A percentile compares a stretch with the other conserved stretches of the same genome.
phyloP scores from a whole-genome alignment of 495 filamentous ascomycete species.

The Bathelium albidoporum region DNA sequence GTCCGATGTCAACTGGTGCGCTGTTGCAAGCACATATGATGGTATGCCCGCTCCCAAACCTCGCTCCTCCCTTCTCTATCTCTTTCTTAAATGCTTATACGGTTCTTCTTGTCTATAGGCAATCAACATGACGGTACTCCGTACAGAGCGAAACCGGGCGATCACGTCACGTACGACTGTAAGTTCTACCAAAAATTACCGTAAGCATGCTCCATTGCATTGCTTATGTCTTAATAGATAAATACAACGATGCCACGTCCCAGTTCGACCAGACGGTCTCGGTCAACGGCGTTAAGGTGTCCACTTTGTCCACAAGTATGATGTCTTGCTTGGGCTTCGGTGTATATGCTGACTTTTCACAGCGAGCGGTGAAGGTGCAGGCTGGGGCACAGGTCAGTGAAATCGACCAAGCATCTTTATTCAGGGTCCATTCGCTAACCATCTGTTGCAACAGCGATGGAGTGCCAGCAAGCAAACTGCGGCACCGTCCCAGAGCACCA shows the following conservation, averaged over 20 bases:
- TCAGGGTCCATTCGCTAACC: slow-evolving; percentile 1
- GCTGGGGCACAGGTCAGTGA: slow-evolving; percentile 29
- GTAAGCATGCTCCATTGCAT: neutral
- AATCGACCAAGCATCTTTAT: slow-evolving; percentile 1
- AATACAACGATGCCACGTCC: slow-evolving; percentile 30
- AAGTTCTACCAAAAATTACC: slow-evolving; percentile 3
- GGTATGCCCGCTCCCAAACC: too few relatives aligned
- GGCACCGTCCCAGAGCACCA: slow-evolving; percentile 33
- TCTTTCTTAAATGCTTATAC: slow-evolving; percentile 2
- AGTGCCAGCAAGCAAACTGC: slow-evolving; percentile 33
- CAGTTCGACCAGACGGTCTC: slow-evolving; percentile 35
- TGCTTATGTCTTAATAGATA: slow-evolving; percentile 22
- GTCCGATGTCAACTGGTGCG: slow-evolving; percentile 24
- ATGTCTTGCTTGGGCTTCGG: neutral
- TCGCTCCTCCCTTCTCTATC: neutral
- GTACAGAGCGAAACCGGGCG: slow-evolving; percentile 3
- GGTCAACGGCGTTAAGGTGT: slow-evolving; percentile 31
- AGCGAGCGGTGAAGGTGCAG: slow-evolving; percentile 29
- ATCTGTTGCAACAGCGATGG: slow-evolving; percentile 22
- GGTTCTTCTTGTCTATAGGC: neutral
- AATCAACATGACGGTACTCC: slow-evolving; percentile 1
- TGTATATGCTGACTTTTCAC: slow-evolving; percentile 9
- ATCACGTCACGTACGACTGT: slow-evolving; percentile 12
- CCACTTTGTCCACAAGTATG: slow-evolving; percentile 30
- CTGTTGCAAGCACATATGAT: slow-evolving; percentile 10